phyloP scores from a whole-genome alignment of 805 yeast species.

The Henningerozyma blattae region DNA sequence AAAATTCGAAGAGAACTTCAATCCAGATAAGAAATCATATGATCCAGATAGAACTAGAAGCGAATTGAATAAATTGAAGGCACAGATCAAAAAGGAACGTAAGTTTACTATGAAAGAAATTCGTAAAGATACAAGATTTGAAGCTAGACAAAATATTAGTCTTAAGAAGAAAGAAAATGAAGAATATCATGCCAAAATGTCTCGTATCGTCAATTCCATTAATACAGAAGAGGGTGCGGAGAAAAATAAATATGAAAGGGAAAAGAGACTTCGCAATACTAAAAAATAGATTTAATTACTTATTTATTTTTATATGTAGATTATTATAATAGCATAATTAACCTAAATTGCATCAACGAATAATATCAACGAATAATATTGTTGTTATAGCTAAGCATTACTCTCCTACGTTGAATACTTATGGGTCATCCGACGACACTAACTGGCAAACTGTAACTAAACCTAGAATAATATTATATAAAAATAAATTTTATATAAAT shows the following conservation, averaged over 20 bases:
- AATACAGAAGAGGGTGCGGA: conserved; percentile 93
- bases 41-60: conserved; percentile 73
- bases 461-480: no score
- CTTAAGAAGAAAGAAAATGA: conserved; percentile 65
- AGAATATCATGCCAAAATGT: conserved; percentile 84
- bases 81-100: conserved; percentile 82
- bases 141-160: conserved; percentile 71
- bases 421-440: no score
- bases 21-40: conserved; percentile 87
- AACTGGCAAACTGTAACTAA: no score
- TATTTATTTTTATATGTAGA: neutral
- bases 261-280: conserved; percentile 52
- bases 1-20: conserved; percentile 88
- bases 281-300: conserved; percentile 20
- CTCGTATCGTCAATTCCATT: conserved; percentile 72
- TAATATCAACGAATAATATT: neutral
- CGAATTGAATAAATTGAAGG: conserved; percentile 72
- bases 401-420: no score
- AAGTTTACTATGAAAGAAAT: conserved; percentile 81
- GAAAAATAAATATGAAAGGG: conserved; percentile 83
- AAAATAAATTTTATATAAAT: no score
- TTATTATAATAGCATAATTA: no score
- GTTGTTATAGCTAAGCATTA: no score
- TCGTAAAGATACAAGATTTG: conserved; percentile 78
- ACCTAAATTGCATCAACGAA: neutral